Conservation (phyloP, 106 monocot genomes). For the Chionographis japonica region DNA sequence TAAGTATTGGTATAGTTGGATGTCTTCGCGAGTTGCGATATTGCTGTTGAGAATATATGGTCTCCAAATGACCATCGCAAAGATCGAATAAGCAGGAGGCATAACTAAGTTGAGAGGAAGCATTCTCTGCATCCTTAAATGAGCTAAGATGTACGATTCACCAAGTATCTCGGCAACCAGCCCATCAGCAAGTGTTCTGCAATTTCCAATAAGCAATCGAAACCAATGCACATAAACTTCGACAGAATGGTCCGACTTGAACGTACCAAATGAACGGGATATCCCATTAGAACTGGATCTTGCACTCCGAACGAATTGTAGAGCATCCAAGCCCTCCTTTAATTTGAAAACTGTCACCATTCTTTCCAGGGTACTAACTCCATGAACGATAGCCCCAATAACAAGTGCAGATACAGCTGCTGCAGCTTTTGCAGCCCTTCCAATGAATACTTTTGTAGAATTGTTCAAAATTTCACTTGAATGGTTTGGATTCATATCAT, state of each 20-base stretch:
- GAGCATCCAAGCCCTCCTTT: conserved; percentile 84
- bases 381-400: conserved; percentile 77
- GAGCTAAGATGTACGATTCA: conserved; percentile 61
- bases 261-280: conserved; percentile 53
- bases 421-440: conserved; percentile 59
- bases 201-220: conserved; percentile 79
- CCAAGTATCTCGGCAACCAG: conserved; percentile 79
- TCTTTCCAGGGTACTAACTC: conserved; percentile 67
- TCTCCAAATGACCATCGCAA: conserved; percentile 87
- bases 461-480: conserved; percentile 59
- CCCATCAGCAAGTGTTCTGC: conserved; percentile 75
- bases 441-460: conserved; percentile 43
- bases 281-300: conserved; percentile 80
- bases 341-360: conserved; percentile 77
- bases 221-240: conserved; percentile 96
- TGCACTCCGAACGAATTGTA: conserved; percentile 65
- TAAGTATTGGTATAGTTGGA: conserved; percentile 62
- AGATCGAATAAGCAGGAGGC: conserved; percentile 86
- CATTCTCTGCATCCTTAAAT: conserved; percentile 81
- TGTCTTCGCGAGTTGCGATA: conserved; percentile 67
- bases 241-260: conserved; percentile 43
- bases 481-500: conserved; percentile 50
- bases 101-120: conserved; percentile 68
- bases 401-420: conserved; percentile 90
- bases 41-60: conserved; percentile 68